Base-by-base conservation (phyloP, 768 basidiomycete species). In the Udeniomyces megalosporus region DNA sequence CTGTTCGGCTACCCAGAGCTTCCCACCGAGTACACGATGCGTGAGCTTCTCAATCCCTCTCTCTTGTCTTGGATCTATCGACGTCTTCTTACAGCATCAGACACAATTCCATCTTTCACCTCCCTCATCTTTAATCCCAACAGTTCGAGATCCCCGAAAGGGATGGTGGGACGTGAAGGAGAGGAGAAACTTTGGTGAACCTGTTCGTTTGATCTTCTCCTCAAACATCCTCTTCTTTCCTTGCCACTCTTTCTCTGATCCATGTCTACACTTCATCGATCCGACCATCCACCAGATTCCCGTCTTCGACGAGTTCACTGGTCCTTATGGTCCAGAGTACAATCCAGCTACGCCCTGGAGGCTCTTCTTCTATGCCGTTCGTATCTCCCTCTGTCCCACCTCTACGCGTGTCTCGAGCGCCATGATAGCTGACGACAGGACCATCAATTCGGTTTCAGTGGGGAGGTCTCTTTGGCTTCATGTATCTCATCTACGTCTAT, bases 1-100 rank as follows among this genome's bases (percentile, higher is more conserved):
- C 49, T 63, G 20, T 63, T 63, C 22, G 62, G 62, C 42, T 63
- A 63, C 50, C 56, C 62, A 12, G 49, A 63, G 28, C 47, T 63
- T 2, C 55, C 62, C 3, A 35, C 48, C 29, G 62, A 63, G 8
- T 58, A 63, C 29, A 24, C 55, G 6, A 38, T 45, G 49, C 55
- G 62, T 63, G n/a, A 34, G 62, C 53, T 20, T 22, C 38, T 42
- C 38, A 8, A 42, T 42, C 38, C 48, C 17, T 28, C 48, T 35
- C n/a, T 44, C 29, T 26, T 47, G 22, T 17, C 35, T 26, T 35
- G 12, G 48, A 14, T 28, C 42, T 12, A 24, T 26, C 12, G 29
- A 20, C 11, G n/a, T 45, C 42, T 22, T 20, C 34, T n/a, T 12
- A 24, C 7, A 3, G 2, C 54, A 22, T 42, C 22, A n/a, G n/a